Conservation (phyloP, 2,329 filamentous ascomycete species). For the Aspergillus puulaauensis region DNA sequence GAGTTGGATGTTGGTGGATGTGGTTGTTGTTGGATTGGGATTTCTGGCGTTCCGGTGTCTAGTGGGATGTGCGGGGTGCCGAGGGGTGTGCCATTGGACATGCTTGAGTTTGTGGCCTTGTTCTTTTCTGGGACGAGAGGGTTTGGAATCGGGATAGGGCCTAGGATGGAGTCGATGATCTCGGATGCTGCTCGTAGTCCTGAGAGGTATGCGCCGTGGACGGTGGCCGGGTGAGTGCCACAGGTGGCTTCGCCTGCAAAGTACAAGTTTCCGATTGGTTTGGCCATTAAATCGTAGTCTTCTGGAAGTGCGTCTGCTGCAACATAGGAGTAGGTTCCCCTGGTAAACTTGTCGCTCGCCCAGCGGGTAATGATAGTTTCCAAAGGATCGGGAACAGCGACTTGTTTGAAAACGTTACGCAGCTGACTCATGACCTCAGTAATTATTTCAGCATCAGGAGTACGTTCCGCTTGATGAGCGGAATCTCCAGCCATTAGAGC, state of each 20-base stretch:
- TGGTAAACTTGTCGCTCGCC: conserved; percentile 86
- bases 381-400: conserved; percentile 69
- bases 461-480: conserved; percentile 80
- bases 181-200: conserved; percentile 87
- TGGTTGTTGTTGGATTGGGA: conserved; percentile 4
- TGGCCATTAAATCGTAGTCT: conserved; percentile 91
- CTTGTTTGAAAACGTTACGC: conserved; percentile 67
- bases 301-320: conserved; percentile 77
- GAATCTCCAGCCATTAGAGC: conserved; percentile 96
- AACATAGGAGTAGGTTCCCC: conserved; percentile 93
- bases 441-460: conserved; percentile 72
- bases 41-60: conserved; percentile 5
- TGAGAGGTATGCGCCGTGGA: conserved; percentile 93
- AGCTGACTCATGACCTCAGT: conserved; percentile 78
- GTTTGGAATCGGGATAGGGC: conserved; percentile 72
- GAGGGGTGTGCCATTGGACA: conserved; percentile 20
- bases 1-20: conserved; percentile 1
- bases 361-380: conserved; percentile 91
- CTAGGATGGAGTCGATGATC: conserved; percentile 75
- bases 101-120: conserved; percentile 25
- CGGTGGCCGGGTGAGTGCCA: conserved; percentile 91
- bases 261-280: conserved; percentile 78
- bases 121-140: conserved; percentile 71
- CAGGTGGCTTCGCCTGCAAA: conserved; percentile 98
- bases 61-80: conserved; percentile 3